Percentiles rank a stretch among this genome's conserved stretches.
These are phyloP conservation scores for Ceratobasidium sp. DNA, from an alignment of 1,284 basidiomycete genomes.

Conservation along the genomic window DNA sequence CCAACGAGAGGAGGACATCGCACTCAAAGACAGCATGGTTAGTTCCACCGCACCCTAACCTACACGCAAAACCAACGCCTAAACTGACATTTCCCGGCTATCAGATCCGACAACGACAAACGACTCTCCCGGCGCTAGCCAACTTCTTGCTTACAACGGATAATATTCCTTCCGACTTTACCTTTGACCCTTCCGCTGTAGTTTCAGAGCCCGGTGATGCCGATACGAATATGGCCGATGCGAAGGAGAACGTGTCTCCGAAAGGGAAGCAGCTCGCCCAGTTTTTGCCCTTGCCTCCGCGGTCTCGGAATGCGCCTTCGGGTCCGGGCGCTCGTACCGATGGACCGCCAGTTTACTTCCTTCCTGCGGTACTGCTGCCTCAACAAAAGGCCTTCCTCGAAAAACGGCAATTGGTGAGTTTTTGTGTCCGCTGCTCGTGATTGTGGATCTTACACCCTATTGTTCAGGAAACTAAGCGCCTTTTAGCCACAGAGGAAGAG, in stretches of 20 bases:
- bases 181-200: slow-evolving; percentile 36
- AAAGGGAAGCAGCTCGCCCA: slow-evolving; percentile 3
- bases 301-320: slow-evolving; percentile 63
- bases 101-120: slow-evolving; percentile 44
- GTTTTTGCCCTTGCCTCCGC: slow-evolving; percentile 51
- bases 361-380: slow-evolving; percentile 73
- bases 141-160: slow-evolving; percentile 82
- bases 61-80: not conserved
- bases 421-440: slow-evolving; percentile 35
- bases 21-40: slow-evolving; percentile 46
- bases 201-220: slow-evolving; percentile 50
- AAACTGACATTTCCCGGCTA: not conserved
- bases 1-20: slow-evolving; percentile 45
- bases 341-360: slow-evolving; percentile 79
- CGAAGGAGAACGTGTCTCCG: slow-evolving; percentile 38
- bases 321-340: slow-evolving; percentile 56
- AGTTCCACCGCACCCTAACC: not conserved
- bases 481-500: slow-evolving; percentile 67
- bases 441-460: not conserved
- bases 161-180: slow-evolving; percentile 58
- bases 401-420: slow-evolving; percentile 69
- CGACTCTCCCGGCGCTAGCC: slow-evolving; percentile 57
- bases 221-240: slow-evolving; percentile 47
- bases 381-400: slow-evolving; percentile 73
- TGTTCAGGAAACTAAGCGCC: slow-evolving; percentile 62